Conservation (phyloP, 225 moss, liverwort and hornwort species). For the Sphagnum tenellum region DNA sequence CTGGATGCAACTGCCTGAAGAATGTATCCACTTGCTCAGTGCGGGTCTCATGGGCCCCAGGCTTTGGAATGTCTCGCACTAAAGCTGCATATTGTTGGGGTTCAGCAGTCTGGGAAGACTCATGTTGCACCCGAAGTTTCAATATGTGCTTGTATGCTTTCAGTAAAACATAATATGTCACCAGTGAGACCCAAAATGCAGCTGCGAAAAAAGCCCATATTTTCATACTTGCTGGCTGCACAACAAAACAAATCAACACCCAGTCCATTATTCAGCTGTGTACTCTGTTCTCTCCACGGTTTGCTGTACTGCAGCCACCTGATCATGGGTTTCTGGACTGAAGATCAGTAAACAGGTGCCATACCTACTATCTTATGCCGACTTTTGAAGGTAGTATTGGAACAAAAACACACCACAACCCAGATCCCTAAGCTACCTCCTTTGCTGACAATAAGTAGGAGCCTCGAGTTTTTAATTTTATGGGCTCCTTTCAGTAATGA, state of each 20-base stretch:
- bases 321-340: too few species aligned
- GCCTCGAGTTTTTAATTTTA: too few species aligned
- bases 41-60: slow-evolving; percentile 29
- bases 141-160: slow-evolving; percentile 54
- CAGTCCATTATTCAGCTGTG: too few species aligned
- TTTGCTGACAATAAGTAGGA: too few species aligned
- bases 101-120: slow-evolving; percentile 18
- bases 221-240: slow-evolving; percentile 38
- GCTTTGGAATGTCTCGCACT: slow-evolving; percentile 73
- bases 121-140: slow-evolving; percentile 30
- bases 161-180: slow-evolving; percentile 53
- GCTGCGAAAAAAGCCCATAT: slow-evolving; percentile 71
- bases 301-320: too few species aligned
- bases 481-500: too few species aligned
- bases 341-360: too few species aligned
- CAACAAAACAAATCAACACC: background rate
- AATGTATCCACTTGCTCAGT: slow-evolving; percentile 50
- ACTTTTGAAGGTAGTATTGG: too few species aligned
- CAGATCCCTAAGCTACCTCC: too few species aligned
- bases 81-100: slow-evolving; percentile 71
- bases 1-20: slow-evolving; percentile 55
- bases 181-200: slow-evolving; percentile 56
- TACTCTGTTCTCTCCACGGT: too few species aligned
- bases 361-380: too few species aligned
- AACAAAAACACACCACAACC: too few species aligned